phyloP scores from a whole-genome alignment of 495 filamentous ascomycete genomes.

The Thozetella sp. region DNA sequence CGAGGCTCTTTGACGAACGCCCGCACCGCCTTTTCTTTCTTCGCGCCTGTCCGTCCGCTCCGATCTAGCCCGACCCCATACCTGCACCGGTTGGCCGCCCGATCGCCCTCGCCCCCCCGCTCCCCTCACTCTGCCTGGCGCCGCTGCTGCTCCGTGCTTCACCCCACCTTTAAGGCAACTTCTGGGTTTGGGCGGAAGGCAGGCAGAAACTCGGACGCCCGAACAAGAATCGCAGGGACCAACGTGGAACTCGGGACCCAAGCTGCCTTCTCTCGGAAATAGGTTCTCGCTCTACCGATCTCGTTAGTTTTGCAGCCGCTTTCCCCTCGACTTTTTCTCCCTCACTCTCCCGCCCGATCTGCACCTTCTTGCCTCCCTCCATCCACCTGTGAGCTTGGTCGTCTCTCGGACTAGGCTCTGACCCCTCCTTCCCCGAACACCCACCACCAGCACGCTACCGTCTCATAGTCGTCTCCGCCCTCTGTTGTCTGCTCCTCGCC shows the following conservation, averaged over 20 bases:
- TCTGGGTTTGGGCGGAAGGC: slow-evolving; percentile 1
- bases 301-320: background rate
- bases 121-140: background rate
- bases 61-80: background rate
- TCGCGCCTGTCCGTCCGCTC: background rate
- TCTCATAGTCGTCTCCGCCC: background rate
- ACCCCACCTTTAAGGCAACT: slow-evolving; percentile 3
- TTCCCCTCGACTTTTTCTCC: background rate
- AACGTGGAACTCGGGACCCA: slow-evolving; percentile 1
- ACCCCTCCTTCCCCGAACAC: slow-evolving; percentile 3
- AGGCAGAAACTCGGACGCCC: slow-evolving; percentile 7
- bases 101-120: no score
- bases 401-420: slow-evolving; percentile 14
- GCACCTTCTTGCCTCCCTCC: slow-evolving; percentile 11
- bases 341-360: background rate
- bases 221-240: background rate
- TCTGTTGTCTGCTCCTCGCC: background rate
- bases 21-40: background rate
- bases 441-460: slow-evolving; percentile 4
- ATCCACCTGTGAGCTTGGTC: slow-evolving; percentile 19
- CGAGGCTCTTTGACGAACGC: no score
- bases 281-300: background rate
- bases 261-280: slow-evolving; percentile 4
- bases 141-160: slow-evolving; percentile 3
- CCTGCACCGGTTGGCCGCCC: no score